These are phyloP conservation scores for Sclerotinia minor DNA, from an alignment of 2,329 filamentous ascomycete species.

Conservation along the genomic window DNA sequence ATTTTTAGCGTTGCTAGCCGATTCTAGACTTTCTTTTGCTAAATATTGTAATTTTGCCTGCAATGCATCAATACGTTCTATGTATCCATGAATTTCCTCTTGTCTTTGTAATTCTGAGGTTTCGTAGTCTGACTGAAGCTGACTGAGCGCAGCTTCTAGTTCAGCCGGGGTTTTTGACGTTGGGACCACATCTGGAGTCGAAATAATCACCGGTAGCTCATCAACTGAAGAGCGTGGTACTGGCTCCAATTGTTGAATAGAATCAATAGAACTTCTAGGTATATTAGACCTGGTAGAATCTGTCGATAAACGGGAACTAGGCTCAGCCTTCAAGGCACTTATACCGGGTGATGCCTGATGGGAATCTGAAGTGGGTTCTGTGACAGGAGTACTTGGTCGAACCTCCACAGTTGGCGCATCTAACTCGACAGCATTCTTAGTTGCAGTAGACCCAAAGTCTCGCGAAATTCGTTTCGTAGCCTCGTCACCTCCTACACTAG, in stretches of 20 bases:
- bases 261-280: conserved; percentile 35
- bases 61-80: conserved; percentile 88
- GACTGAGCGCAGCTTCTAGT: conserved; percentile 45
- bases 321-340: conserved; percentile 31
- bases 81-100: conserved; percentile 78
- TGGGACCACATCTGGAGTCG: conserved; percentile 6
- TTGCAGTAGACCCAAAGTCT: conserved; percentile 16
- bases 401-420: conserved; percentile 30
- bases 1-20: conserved; percentile 68
- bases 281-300: conserved; percentile 37
- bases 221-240: conserved; percentile 40
- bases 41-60: conserved; percentile 90
- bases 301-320: conserved; percentile 33
- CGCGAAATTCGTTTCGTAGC: conserved; percentile 8
- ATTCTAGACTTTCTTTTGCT: conserved; percentile 73
- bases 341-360: conserved; percentile 27
- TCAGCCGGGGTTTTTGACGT: conserved; percentile 37
- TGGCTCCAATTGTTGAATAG: conserved; percentile 29
- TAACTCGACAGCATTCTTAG: not conserved
- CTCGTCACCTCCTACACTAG: conserved; percentile 25
- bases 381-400: conserved; percentile 25
- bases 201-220: conserved; percentile 26
- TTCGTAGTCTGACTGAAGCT: conserved; percentile 41
- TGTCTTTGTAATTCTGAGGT: conserved; percentile 55
- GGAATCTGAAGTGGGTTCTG: not conserved